Percentiles rank a stretch among this genome's conserved stretches.
Conservation (phyloP, 2,329 filamentous ascomycete genomes). For the Hysterium pulicare region DNA sequence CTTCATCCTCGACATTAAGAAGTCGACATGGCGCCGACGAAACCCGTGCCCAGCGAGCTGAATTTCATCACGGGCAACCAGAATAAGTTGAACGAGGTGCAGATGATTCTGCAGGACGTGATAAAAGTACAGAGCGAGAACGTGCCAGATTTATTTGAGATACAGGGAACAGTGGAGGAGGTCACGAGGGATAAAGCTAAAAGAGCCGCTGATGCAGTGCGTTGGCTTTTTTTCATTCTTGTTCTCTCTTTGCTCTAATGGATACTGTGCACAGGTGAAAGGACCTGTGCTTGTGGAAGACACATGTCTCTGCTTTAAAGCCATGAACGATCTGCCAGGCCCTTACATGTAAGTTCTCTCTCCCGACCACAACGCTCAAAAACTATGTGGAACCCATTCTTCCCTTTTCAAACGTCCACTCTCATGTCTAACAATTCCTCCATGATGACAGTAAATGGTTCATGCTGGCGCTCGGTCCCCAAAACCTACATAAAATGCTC, state of each 20-base stretch:
- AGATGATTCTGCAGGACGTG: conserved; percentile 70
- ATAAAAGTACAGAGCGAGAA: conserved; percentile 72
- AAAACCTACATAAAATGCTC: conserved; percentile 85
- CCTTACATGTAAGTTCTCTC: conserved; percentile 86
- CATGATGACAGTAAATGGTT: conserved; percentile 88
- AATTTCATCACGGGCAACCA: conserved; percentile 97
- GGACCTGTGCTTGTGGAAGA: conserved; percentile 94
- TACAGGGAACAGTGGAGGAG: conserved; percentile 90
- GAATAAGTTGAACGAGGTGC: conserved; percentile 80
- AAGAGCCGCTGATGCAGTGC: conserved; percentile 73
- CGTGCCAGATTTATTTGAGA: conserved; percentile 73
- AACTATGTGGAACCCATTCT: background rate
- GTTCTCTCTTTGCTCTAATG: background rate
- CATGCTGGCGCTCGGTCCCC: conserved; percentile 74
- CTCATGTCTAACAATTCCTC: conserved; percentile 1
- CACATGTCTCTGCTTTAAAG: conserved; percentile 89
- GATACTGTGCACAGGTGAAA: conserved; percentile 55
- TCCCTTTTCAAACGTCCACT: no score
- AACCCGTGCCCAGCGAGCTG: conserved; percentile 49
- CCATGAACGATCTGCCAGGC: conserved; percentile 84
- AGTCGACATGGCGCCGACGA: conserved; percentile 10
- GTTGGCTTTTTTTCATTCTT: conserved; percentile 16
- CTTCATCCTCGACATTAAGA: conserved; percentile 2
- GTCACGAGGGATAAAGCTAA: conserved; percentile 85
- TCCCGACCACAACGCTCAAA: background rate